Percentiles rank a stretch among this genome's conserved stretches.
Conservation (phyloP, 306 rosid genomes). For the Cicer cuneatum region DNA sequence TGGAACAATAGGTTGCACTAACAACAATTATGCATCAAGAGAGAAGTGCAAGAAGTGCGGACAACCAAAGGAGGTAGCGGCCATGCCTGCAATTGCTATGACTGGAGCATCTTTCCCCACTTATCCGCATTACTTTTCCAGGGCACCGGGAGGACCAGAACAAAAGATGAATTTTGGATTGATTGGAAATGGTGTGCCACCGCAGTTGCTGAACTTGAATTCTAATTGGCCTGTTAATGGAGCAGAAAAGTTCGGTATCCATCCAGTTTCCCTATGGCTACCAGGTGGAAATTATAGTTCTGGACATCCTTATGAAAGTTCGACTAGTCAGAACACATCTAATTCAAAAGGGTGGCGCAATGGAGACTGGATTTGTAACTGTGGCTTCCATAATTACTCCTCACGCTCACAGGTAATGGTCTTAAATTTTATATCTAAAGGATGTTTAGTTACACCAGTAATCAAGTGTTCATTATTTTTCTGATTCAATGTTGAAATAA, state of each 20-base stretch:
- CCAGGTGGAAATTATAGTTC: constrained; percentile 59
- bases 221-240: constrained; percentile 69
- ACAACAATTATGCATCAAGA: constrained; percentile 99
- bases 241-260: constrained; percentile 68
- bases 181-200: constrained; percentile 63
- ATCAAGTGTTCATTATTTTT: constrained; percentile 32
- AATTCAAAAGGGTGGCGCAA: constrained; percentile 83
- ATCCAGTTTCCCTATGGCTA: constrained; percentile 63
- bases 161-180: constrained; percentile 70
- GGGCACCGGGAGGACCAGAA: constrained; percentile 74
- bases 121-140: constrained; percentile 70
- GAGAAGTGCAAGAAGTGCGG: constrained; percentile 99
- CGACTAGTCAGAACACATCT: constrained; percentile 53
- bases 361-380: constrained; percentile 95
- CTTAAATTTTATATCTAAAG: constrained; percentile 31
- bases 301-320: constrained; percentile 61
- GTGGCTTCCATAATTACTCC: constrained; percentile 93
- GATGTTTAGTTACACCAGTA: constrained; percentile 8
- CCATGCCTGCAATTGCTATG: constrained; percentile 89
- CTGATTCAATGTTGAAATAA: constrained; percentile 49
- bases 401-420: constrained; percentile 84
- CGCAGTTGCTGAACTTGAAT: constrained; percentile 59
- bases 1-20: constrained; percentile 99
- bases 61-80: constrained; percentile 91
- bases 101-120: constrained; percentile 80